Percentiles rank a stretch among this genome's conserved stretches.
Conservation (phyloP, 768 basidiomycete genomes). For the Mycena maculata region DNA sequence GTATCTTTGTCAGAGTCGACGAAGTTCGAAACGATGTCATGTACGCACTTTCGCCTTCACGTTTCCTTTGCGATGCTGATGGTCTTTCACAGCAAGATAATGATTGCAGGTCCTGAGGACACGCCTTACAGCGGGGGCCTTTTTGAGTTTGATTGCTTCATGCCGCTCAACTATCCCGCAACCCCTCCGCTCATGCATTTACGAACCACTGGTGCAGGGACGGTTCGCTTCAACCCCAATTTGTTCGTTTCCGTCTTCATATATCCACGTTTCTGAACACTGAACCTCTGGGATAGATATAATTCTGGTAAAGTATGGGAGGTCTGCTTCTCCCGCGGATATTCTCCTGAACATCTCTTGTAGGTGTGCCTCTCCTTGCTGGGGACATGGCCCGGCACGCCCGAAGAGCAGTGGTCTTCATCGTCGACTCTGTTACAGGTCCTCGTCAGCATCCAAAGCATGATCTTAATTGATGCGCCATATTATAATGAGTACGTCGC, state of each 20-base stretch:
- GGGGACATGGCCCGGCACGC: conserved; percentile 67
- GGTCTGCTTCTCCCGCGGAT: background rate
- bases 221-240: conserved; percentile 68
- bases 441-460: conserved; percentile 67
- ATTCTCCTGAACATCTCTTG: conserved; percentile 38
- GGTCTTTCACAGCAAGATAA: conserved; percentile 54
- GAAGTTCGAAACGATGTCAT: conserved; percentile 68
- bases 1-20: conserved; percentile 68
- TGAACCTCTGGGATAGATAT: conserved; percentile 11
- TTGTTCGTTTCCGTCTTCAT: conserved; percentile 47
- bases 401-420: conserved; percentile 60
- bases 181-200: conserved; percentile 61
- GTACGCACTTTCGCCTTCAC: conserved; percentile 46
- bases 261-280: no score
- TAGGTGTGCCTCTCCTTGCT: conserved; percentile 68
- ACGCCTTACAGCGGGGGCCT: conserved; percentile 67
- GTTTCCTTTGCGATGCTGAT: conserved; percentile 22
- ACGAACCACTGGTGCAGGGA: conserved; percentile 63
- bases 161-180: conserved; percentile 63
- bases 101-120: conserved; percentile 68
- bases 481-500: conserved; percentile 64
- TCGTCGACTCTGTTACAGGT: conserved; percentile 67
- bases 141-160: conserved; percentile 69
- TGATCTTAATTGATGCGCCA: conserved; percentile 66
- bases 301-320: conserved; percentile 25